Evolutionary conservation across 306 rosid genomes (phyloP), one percentile per base, ranked within the genome.

Genomic region (Trifolium subterraneum): DNA sequence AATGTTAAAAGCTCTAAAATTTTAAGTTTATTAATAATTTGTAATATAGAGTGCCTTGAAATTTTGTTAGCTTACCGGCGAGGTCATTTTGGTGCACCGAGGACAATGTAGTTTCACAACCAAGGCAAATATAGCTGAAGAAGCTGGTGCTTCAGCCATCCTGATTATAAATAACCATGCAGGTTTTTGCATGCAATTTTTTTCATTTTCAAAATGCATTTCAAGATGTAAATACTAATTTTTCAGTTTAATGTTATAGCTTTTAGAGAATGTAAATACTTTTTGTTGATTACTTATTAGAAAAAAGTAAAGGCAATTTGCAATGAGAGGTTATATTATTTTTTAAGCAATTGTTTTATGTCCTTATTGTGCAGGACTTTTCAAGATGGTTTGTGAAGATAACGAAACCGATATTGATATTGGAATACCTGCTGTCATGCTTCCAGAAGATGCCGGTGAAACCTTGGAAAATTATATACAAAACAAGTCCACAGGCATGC

Each of bases 61-160:
- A 84, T 80, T 62, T 82, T 86, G 85, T 76, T 91, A 94, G 97
- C 89, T 94, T 61, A 41, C 92, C 6, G 89, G 93, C 72, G 93
- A 91, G 81, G 60, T 93, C 81, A 86, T 93, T 81, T 75, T 94
- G 87, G 98, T 91, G 81, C 91, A 81, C 75, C 92, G 98, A 68
- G 98, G 98, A 78, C 78, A 83, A 10, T 94, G 98, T 84, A 94
- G 97, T 86, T 94, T 94, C 91, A 94, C 97, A 75, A 25, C 64
- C 74, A 94, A 94, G 91, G 97, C 97, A 77, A 94, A 90, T 83
- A 77, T 85, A 44, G 98, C 97, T 44, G 96, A 91, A 78, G 41
- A 35, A 75, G 95, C 93, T 73, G 78, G 84, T 54, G 97, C 97
- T 87, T 91, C 97, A 62, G 97, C 98, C 78, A 86, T 94, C 75